A percentile compares a stretch with the other conserved stretches of the same genome.
Conservation (phyloP, 805 yeast species). For the Blastobotrys chiropterorum region DNA sequence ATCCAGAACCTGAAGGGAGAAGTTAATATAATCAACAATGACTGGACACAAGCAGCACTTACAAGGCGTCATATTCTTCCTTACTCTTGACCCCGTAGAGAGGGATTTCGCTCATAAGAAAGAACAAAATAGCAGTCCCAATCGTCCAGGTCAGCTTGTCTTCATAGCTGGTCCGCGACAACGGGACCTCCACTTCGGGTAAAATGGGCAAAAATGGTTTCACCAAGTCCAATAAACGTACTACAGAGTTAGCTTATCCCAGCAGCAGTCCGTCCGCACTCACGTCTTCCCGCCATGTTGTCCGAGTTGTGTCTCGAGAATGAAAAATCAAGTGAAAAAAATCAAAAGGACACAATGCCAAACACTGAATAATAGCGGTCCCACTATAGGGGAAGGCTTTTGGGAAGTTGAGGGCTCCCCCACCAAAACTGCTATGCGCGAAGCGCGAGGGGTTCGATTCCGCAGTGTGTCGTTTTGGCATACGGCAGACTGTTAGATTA, state of each 20-base stretch:
- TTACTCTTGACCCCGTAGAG: constrained; percentile 74
- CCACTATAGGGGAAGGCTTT: background rate
- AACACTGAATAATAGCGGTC: background rate
- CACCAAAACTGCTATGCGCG: background rate
- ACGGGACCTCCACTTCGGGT: constrained; percentile 89
- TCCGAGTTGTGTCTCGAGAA: background rate
- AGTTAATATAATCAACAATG: background rate
- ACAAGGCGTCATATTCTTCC: constrained; percentile 42
- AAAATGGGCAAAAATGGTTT: constrained; percentile 82
- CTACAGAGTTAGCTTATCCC: constrained; percentile 9
- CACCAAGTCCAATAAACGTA: constrained; percentile 67
- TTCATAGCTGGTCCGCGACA: constrained; percentile 58
- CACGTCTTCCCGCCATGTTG: constrained; percentile 12
- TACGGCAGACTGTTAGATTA: no score
- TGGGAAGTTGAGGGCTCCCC: background rate
- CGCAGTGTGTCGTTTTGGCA: no score
- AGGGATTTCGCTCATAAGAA: constrained; percentile 87
- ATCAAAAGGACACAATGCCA: background rate
- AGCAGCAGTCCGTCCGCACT: background rate
- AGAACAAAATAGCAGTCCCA: constrained; percentile 70
- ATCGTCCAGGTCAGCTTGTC: constrained; percentile 92
- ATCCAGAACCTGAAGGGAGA: constrained; percentile 43
- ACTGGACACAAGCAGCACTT: no score
- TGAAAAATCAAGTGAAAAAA: background rate
- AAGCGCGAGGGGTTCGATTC: background rate